Evolutionary conservation across 441 rosid species (phyloP), one percentile per base, ranked within the genome.

Genomic region (Erysimum pusillum): DNA sequence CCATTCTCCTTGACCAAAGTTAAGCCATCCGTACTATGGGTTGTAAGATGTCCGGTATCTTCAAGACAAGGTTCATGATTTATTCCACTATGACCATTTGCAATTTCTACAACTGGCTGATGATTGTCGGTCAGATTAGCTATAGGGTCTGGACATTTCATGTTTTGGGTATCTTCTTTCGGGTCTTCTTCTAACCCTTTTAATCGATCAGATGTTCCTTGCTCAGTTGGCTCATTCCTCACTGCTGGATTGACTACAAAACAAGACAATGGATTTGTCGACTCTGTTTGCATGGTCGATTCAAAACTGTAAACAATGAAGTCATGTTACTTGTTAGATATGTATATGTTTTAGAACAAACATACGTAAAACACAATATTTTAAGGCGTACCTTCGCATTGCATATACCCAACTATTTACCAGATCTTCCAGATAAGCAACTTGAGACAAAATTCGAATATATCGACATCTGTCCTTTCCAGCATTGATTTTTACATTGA

Each of bases 381-480:
- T 70, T 15, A 53, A 25, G 44, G 31, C 67, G 51, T 88, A 96
- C 98, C 99, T 89, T 74, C 88, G 93, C 82, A 96, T 82, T 35
- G 91, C 80, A 87, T 88, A 87, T 20, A 83, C 97, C 99, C 98
- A 96, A 86, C 87, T 86, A 76, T 87, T 91, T 56, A 96, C 97
- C 86, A 93, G 75, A 84, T 96, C 99, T 69, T 93, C 99, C 75
- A 96, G 78, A 82, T 87, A 90, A 42, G 99, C 98, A 79, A 93
- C 97, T 87, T 93, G 97, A 15, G 98, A 96, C 62, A 96, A 82
- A 69, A 96, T 85, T 67, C 91, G 91, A 67, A 87, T 71, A 81
- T 88, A 96, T 52, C 78, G 91, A 79, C 85, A 84, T 84, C 88
- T 83, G 78, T 96, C 94, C 83, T 93, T 93, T 56, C 99, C 98